Base-by-base conservation (phyloP, 768 basidiomycete species). In the Termitomyces heimii region DNA sequence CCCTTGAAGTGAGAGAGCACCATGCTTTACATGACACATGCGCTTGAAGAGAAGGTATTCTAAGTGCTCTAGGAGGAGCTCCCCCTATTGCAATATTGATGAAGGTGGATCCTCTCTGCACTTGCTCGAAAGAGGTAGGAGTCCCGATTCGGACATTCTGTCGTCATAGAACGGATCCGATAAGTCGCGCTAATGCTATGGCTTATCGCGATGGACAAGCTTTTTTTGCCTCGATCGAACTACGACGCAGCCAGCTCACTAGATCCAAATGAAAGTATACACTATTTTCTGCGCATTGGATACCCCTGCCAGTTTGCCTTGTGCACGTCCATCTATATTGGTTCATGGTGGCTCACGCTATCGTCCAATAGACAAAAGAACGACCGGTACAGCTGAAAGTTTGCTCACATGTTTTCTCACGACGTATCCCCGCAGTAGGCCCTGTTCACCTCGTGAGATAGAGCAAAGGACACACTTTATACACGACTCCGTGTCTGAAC, bases 381-480 rank as follows among this genome's bases (percentile, higher is more conserved):
- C 4, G 10, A 14, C 48, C 6, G 16, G 4, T 8, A 32, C 14
- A 45, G 49, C n/a, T 28, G 9, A 20, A 34, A 2, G 20, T 16
- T 16, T 42, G 14, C 46, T 53, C 47, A 20, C 55, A 40, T 29
- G 37, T 12, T 35, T 56, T 54, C 35, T 43, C 50, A 48, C 56
- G 48, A 57, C 48, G 26, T 60, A 50, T 54, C 26, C 43, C 55
- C 59, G 59, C 42, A 50, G 34, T 44, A 35, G 13, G 14, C 40
- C 24, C 20, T 31, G 22, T 18, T 20, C 10, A 5, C 34, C 31
- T 12, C 18, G 20, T 40, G 39, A 53, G 52, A 39, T 39, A 35
- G 40, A 35, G 16, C 31, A 18, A 18, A 20, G 18, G 34, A 56
- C n/a, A 20, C 40, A 22, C 16, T 37, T 26, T 45, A 1, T 42